phyloP scores from a whole-genome alignment of 2,329 filamentous ascomycete species.

The Trichoderma oligosporum region DNA sequence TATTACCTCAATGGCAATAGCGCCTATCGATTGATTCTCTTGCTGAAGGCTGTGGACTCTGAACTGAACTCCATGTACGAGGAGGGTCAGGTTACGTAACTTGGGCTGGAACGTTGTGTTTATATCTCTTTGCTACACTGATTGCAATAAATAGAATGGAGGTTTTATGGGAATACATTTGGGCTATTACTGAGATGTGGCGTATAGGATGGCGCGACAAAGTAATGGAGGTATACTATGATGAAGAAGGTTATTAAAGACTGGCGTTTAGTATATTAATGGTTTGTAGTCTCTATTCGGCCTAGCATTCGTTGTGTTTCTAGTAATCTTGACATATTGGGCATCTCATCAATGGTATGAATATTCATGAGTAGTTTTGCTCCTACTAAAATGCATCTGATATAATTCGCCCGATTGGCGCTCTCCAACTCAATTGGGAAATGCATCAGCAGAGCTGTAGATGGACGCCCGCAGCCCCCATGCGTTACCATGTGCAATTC shows the following conservation, averaged over 20 bases:
- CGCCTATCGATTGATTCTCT: constrained; percentile 81
- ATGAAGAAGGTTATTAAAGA: background rate
- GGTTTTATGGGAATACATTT: background rate
- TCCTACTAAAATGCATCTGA: too few relatives aligned
- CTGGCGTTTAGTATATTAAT: constrained; percentile 16
- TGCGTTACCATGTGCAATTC: constrained; percentile 56
- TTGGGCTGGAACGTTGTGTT: too few relatives aligned
- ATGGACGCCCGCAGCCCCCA: constrained; percentile 60
- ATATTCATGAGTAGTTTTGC: background rate
- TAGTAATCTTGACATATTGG: background rate
- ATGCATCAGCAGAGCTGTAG: constrained; percentile 46
- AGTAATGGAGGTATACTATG: background rate
- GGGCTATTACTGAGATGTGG: background rate
- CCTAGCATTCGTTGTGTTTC: background rate
- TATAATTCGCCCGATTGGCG: background rate
- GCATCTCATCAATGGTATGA: too few relatives aligned
- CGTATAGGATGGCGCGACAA: background rate
- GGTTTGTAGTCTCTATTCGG: background rate
- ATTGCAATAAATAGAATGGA: background rate
- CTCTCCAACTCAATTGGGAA: constrained; percentile 23
- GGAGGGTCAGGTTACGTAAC: constrained; percentile 5
- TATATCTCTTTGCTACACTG: background rate
- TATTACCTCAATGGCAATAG: constrained; percentile 98
- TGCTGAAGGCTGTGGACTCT: constrained; percentile 57
- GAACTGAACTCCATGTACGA: constrained; percentile 36